Base-by-base conservation (phyloP, 495 filamentous ascomycete species). In the Aspergillus ostianus region DNA sequence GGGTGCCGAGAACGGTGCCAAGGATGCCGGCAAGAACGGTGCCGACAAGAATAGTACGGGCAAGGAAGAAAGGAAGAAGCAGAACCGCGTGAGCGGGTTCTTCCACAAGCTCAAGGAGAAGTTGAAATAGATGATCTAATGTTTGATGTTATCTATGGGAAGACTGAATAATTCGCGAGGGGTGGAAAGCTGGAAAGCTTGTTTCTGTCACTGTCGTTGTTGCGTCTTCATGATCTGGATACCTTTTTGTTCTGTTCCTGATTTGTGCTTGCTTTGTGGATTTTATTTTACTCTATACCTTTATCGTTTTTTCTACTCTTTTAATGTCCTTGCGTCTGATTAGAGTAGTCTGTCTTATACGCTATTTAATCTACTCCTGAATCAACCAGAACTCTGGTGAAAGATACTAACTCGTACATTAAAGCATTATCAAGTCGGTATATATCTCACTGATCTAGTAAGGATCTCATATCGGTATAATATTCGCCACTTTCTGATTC, bases 31-130 rank as follows among this genome's bases (percentile, higher is more conserved):
- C 59, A 53, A 64, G 53, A 21, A 59, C 18, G 57, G 53, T n/a
- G 56, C 62, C 3, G 54, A 63, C 59, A 53, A 64, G 53, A 21
- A 57, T 15, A 55, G 53, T 18, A 56, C 54, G 32, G 51, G 58
- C 36, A 76, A 78, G 58, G 73, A 73, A 49, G 63, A 59, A 51
- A 75, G 80, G 63, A 83, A 82, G 67, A 82, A 76, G n/a, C n/a
- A n/a, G 64, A 73, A 74, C 55, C 72, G 76, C 49, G 63, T 70
- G 46, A 80, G 79, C 52, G 72, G 72, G 15, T 78, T 82, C 57
- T 82, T 83, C 64, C 63, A 64, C 20, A 81, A 75, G 64, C 63
- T 84, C 54, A 82, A 80, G 70, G 77, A 80, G 62, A 80, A 78
- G 76, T 66, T 80, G 50, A 77, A 76, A 59, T 74, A 73, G 51